Base-by-base conservation (phyloP, 306 rosid species). In the Rosa multiflora region DNA sequence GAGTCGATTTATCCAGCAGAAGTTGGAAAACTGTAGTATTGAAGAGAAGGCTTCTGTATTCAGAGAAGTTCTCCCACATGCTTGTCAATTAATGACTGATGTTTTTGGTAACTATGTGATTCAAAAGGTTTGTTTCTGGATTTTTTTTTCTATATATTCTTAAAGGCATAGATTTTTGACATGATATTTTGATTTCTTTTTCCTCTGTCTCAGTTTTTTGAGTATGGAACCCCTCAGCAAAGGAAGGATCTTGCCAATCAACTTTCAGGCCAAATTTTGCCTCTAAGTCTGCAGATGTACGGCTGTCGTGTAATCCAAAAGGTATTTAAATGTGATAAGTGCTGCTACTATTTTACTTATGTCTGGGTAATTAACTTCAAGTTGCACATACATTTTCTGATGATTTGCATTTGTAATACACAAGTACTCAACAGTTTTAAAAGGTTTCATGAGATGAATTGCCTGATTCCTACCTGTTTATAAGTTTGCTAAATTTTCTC, bases 281-380 rank as follows among this genome's bases (percentile, higher is more conserved):
- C 88, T 48, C 83, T 91, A 85, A 89, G 93, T 82, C 64, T 91
- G 86, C 96, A 91, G 87, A 89, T 88, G 90, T 87, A 89, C 80
- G 93, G 96, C 61, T 91, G 93, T 74, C 91, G 96, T 77, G 93
- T 91, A 42, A 91, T 91, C 80, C 96, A 91, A 83, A 91, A 89
- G 96, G 93, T 89, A 80, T 64, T 78, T 14, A 42, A 76, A 44
- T 47, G 70, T 59, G 62, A 32, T 6, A 20, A 29, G 12, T 32
- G 47, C n/a, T 76, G 47, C 47, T 23, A 32, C 17, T 12, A 8
- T 20, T n/a, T 20, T 52, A 42, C 39, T 12, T 64, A 39, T 40
- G 52, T 40, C 10, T 78, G 75, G 29, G 42, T 23, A 48, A 48
- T 62, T 20, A 61, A 72, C 77, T 72, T 79, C 71, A n/a, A 35